Base-by-base conservation (phyloP, 2,329 filamentous ascomycete species). In the Emergomyces pasteurianus region DNA sequence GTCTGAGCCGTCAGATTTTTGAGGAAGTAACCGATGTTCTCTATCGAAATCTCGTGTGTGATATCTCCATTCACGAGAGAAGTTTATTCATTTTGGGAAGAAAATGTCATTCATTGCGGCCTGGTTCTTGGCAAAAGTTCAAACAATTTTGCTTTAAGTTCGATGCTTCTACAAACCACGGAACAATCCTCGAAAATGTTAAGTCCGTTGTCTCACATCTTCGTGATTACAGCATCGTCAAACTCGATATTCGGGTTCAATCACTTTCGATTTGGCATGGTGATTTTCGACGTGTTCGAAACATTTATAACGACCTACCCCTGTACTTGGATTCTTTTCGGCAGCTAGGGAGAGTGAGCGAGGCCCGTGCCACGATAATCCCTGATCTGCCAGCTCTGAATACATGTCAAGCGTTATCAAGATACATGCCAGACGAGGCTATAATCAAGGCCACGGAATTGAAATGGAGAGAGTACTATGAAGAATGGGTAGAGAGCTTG, bases 101-200 rank as follows among this genome's bases (percentile, higher is more conserved):
- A 60, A 60, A 55, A 55, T 60, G 58, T 58, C 36, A 23, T 28
- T 50, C 58, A 60, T 31, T 62, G 40, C 58, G 38, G 54, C 54
- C 61, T 62, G 61, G 58, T 58, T 53, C 58, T 53, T 62, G 61
- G 61, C 58, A 60, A 49, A 36, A 21, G 5, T 62, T 62, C 38
- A 58, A 58, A 60, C 58, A 42, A 54, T 46, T 55, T 50, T 6
- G 2, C 26, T 49, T 62, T 18, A 21, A 8, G n/a, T 26, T 62
- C 21, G 43, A 43, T 52, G 21, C 52, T 57, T 18, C 2, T 7
- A 12, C 6, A 23, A 10, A 8, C 10, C 0, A 52, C 18, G 46
- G 31, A 8, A 14, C 14, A 38, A 42, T 10, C 12, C 26, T 60
- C 23, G 23, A 58, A 31, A 49, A 60, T 36, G n/a, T 55, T 36